Evolutionary conservation across 495 filamentous ascomycete species (phyloP), one percentile per base, ranked within the genome.

Genomic region (Glonium stellatum): DNA sequence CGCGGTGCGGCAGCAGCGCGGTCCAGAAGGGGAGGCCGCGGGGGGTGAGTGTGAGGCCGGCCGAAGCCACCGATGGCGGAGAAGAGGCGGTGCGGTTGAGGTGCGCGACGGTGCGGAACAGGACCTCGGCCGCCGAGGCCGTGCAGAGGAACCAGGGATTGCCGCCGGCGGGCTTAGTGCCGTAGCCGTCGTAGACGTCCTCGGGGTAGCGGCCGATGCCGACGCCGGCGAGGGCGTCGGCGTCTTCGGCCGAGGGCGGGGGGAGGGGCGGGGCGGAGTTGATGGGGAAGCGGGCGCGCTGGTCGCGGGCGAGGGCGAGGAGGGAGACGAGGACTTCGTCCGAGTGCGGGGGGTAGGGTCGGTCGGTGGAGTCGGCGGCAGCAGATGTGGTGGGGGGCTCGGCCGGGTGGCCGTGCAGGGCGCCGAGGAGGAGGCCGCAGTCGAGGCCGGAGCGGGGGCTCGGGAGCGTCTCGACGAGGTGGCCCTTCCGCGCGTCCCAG

Each of bases 101-200:
- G 31, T 73, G 64, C 13, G 59, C 22, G 10, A 68, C 63, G 19
- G 66, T 57, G 27, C 60, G 66, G 52, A 71, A 76, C 12, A 75
- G 57, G 25, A 74, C 44, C 35, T 72, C 65, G 10, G 74, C 69
- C n/a, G 65, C 71, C 46, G 70, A 67, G 19, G 69, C 61, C 19
- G 76, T 78, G 60, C 73, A 76, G 6, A 78, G 70, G 62, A 77
- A 78, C 76, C 76, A 78, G 21, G 76, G 75, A 60, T 78, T 76
- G 3, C 76, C 76, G 25, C 70, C 73, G 27, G 58, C 52, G 8
- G 35, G 15, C 8, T 48, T 35, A 31, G 65, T 74, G 37, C 71
- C 73, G 44, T 70, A 70, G 21, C 76, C 76, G 55, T 76, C 71
- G 60, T 78, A 78, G 15, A 71, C 67, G 55, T 78, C 76, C 64